Conservation (phyloP, 225 moss, liverwort and hornwort genomes). For the Climacium dendroides region DNA sequence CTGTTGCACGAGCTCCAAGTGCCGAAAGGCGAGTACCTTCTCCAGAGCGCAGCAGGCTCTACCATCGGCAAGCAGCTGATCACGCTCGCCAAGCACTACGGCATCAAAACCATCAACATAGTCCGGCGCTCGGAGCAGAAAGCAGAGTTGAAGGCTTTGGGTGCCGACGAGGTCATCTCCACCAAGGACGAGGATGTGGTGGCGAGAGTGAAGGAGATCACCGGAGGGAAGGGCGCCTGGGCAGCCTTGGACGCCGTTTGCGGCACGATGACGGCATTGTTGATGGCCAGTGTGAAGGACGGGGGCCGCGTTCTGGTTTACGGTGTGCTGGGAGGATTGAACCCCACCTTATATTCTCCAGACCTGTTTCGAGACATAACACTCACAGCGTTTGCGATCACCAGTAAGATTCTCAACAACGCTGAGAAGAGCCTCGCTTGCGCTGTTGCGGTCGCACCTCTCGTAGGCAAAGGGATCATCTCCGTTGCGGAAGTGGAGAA, state of each 20-base stretch:
- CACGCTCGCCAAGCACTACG: slow-evolving; percentile 17
- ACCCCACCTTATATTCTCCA: not conserved
- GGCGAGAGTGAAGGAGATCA: slow-evolving; percentile 12
- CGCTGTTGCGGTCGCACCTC: not conserved
- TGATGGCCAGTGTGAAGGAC: not conserved
- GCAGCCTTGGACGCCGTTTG: slow-evolving; percentile 18
- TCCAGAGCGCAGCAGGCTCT: slow-evolving; percentile 34
- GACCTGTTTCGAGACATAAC: not conserved
- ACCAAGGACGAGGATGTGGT: slow-evolving; percentile 12
- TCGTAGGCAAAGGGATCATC: not conserved
- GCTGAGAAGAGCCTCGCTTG: not conserved
- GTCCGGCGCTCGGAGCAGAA: slow-evolving; percentile 9
- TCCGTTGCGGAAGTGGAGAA: not conserved
- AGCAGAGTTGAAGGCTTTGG: slow-evolving; percentile 2
- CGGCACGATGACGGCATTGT: not conserved
- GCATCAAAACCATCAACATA: slow-evolving; percentile 23
- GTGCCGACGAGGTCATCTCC: slow-evolving; percentile 11
- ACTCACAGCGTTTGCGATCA: not conserved
- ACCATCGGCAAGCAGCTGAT: slow-evolving; percentile 23
- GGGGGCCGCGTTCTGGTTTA: not conserved
- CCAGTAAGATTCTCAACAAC: not conserved
- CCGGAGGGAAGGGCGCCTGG: not conserved
- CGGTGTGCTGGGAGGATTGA: not conserved
- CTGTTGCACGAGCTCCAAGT: slow-evolving; percentile 9
- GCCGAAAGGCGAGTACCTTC: slow-evolving; percentile 16